Percentiles rank a stretch among this genome's conserved stretches.
Conservation (phyloP, 805 yeast species). For the Priceomyces carsonii region DNA sequence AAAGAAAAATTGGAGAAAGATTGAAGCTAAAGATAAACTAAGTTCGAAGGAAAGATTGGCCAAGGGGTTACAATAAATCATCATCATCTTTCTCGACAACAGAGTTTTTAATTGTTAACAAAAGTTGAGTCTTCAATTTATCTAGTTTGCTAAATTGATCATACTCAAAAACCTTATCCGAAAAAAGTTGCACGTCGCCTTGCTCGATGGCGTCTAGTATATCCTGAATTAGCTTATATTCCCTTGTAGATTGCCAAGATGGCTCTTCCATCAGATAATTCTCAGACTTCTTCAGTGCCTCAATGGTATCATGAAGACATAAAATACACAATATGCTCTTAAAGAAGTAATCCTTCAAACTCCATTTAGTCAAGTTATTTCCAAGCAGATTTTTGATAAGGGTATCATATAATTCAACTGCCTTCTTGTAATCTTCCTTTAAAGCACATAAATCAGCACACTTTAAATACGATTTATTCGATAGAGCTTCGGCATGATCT, state of each 20-base stretch:
- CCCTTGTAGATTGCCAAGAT: conserved; percentile 73
- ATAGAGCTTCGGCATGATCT: conserved; percentile 88
- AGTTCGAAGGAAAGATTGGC: too few species aligned
- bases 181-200: conserved; percentile 76
- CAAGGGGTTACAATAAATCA: conserved; percentile 43
- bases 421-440: conserved; percentile 67
- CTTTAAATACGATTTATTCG: conserved; percentile 84
- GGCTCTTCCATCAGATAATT: conserved; percentile 72
- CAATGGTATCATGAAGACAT: conserved; percentile 83
- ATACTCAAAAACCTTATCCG: conserved; percentile 73
- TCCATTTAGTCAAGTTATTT: conserved; percentile 82
- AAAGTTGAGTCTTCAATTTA: conserved; percentile 82
- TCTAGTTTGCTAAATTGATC: conserved; percentile 90
- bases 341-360: conserved; percentile 86
- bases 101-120: conserved; percentile 76
- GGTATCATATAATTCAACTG: conserved; percentile 73
- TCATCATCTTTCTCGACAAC: conserved; percentile 71
- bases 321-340: conserved; percentile 81
- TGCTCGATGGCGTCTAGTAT: conserved; percentile 72
- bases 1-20: too few species aligned
- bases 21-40: too few species aligned
- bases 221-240: conserved; percentile 64
- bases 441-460: conserved; percentile 85
- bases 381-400: conserved; percentile 76
- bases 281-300: conserved; percentile 72